These are phyloP conservation scores for Fonsecaea nubica DNA, from an alignment of 2,329 filamentous ascomycete genomes.

Conservation along the genomic window DNA sequence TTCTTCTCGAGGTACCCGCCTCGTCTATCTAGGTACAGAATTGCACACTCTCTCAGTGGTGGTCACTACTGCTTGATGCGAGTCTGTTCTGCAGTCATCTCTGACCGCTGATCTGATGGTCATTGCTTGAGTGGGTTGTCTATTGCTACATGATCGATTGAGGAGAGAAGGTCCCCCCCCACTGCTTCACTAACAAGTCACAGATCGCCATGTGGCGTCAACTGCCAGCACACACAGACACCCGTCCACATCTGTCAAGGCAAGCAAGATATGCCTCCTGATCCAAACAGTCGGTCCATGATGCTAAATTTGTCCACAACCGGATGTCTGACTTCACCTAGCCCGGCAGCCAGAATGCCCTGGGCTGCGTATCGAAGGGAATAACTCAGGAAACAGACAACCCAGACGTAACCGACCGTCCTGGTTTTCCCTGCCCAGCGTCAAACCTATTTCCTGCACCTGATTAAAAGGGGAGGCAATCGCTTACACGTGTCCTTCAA, in stretches of 20 bases:
- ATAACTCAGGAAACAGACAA: constrained; percentile 29
- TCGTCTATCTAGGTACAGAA: constrained; percentile 8
- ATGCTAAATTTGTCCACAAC: constrained; percentile 32
- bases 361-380: constrained; percentile 31
- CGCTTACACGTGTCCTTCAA: constrained; percentile 30
- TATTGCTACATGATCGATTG: constrained; percentile 12
- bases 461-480: neutral
- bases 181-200: constrained; percentile 15
- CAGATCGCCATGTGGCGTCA: constrained; percentile 26
- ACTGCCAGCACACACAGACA: constrained; percentile 19
- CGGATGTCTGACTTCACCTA: constrained; percentile 26
- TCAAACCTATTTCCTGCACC: neutral
- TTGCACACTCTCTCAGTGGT: constrained; percentile 20
- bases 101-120: constrained; percentile 26
- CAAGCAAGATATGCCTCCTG: constrained; percentile 9
- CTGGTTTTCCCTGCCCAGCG: constrained; percentile 26
- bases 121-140: constrained; percentile 28
- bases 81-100: constrained; percentile 20
- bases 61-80: constrained; percentile 19
- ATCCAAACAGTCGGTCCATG: constrained; percentile 28
- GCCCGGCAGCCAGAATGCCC: constrained; percentile 23
- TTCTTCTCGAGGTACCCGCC: constrained; percentile 1
- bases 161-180: constrained; percentile 1
- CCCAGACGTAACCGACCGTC: constrained; percentile 31
- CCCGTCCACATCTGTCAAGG: neutral